Evolutionary conservation across 192 early-diverging fungal genomes (phyloP).

Genomic region (Backusella parvicylindrica): DNA sequence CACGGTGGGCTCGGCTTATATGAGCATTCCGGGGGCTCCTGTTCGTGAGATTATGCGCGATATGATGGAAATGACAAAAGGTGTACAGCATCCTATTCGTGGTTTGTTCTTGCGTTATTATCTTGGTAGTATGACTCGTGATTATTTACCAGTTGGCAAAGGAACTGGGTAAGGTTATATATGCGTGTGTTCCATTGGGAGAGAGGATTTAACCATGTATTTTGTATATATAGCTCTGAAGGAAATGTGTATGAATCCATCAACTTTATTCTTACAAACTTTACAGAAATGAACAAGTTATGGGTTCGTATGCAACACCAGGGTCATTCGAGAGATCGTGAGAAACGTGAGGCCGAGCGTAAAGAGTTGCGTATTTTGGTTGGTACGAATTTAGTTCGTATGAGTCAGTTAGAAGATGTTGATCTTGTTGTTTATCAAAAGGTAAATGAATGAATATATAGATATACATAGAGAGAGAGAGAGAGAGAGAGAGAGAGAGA

Average conservation of each 20-base stretch:
- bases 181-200: not conserved
- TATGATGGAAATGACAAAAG: constrained; percentile 98
- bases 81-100: constrained; percentile 98
- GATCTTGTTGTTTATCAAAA: constrained; percentile 79
- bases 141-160: constrained; percentile 83
- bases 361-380: constrained; percentile 93
- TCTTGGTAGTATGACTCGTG: constrained; percentile 90
- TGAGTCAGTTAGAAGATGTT: constrained; percentile 89
- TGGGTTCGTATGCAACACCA: constrained; percentile 99
- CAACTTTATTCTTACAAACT: constrained; percentile 94
- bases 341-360: constrained; percentile 94
- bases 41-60: constrained; percentile 97
- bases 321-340: constrained; percentile 89
- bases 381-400: constrained; percentile 93
- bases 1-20: constrained; percentile 94
- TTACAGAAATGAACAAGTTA: constrained; percentile 99
- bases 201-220: not conserved
- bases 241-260: constrained; percentile 92
- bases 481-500: too few relatives aligned
- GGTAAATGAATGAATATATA: constrained; percentile 28
- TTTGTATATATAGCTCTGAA: constrained; percentile 50
- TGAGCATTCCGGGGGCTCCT: constrained; percentile 90
- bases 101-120: constrained; percentile 97
- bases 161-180: constrained; percentile 47
- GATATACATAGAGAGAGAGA: too few relatives aligned